A percentile compares a stretch with the other conserved stretches of the same genome.
phyloP scores from a whole-genome alignment of 176 grass and related monocot genomes.

The Typha latifolia region DNA sequence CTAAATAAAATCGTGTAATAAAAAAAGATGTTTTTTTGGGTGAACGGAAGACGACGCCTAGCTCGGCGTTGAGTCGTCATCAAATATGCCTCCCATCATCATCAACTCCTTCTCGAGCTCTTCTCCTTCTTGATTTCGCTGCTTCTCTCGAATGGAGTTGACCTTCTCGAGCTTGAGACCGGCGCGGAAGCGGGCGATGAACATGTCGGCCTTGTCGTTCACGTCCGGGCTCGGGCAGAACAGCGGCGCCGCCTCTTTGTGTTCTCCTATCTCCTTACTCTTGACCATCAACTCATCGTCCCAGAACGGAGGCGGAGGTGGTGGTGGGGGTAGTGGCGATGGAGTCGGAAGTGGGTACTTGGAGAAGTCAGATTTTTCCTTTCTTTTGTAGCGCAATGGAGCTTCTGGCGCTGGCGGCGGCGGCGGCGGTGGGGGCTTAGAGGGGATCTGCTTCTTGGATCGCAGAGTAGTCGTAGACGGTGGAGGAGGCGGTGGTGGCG shows the following conservation, averaged over 20 bases:
- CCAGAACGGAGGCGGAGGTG: conserved; percentile 31
- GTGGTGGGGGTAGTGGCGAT: conserved; percentile 47
- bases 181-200: conserved; percentile 60
- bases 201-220: conserved; percentile 75
- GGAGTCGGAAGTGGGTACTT: conserved; percentile 27
- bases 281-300: conserved; percentile 13
- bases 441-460: conserved; percentile 29
- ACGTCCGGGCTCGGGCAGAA: conserved; percentile 93
- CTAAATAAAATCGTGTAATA: not conserved
- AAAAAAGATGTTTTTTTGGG: not conserved
- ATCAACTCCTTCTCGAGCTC: conserved; percentile 37
- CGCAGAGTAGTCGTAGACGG: conserved; percentile 15
- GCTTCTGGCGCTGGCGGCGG: conserved; percentile 7
- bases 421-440: conserved; percentile 4
- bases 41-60: not conserved
- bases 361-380: conserved; percentile 14
- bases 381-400: not conserved
- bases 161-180: conserved; percentile 84
- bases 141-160: conserved; percentile 71
- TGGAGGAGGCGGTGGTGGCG: conserved; percentile 33
- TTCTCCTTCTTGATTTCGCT: conserved; percentile 11
- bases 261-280: conserved; percentile 11
- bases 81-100: conserved; percentile 45
- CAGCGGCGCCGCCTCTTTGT: conserved; percentile 26
- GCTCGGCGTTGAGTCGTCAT: conserved; percentile 19